Evolutionary conservation across 1,284 basidiomycete species (phyloP), one percentile per base, ranked within the genome.

Genomic region (Earliella scabrosa): DNA sequence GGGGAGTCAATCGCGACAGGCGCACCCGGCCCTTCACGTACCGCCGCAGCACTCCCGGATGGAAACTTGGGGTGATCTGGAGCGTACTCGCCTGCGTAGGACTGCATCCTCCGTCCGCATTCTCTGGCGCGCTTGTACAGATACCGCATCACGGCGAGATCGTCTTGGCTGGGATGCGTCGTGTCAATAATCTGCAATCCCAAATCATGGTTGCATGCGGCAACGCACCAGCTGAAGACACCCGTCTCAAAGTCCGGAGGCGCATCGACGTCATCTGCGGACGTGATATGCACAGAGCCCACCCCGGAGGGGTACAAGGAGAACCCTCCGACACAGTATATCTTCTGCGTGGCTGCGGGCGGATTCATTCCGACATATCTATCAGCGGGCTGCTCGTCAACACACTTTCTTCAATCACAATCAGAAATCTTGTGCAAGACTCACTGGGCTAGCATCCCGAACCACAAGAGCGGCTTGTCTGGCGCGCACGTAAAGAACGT

Each of bases 121-220:
- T 89, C 87, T n/a, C 84, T 73, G 21, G 70, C 57, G 58, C 75
- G 77, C 66, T 89, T 90, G 66, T 87, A 90, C 0, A 64, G 71
- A 77, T 82, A 85, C 48, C 78, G 71, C 56, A 85, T 66, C 11
- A 80, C 70, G 2, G 73, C 76, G 2, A 89, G 34, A 65, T 89
- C 87, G 3, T 78, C 80, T n/a, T 44, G 34, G 16, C 44, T 27
- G 29, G 21, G 7, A 5, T 20, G 20, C 1, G 16, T 23, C 24
- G 11, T 27, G 8, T 16, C 10, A 10, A 34, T 34, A 34, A 10
- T 16, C 2, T 11, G 32, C 16, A 16, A 34, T 16, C 16, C 32
- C 5, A 16, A 34, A 11, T 6, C 10, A 16, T 34, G 10, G 32
- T 16, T 34, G 32, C 10, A 16, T 2, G n/a, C 14, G 1, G 16